phyloP scores from a whole-genome alignment of 208 protist species.

The Histomonas meleagridis region DNA sequence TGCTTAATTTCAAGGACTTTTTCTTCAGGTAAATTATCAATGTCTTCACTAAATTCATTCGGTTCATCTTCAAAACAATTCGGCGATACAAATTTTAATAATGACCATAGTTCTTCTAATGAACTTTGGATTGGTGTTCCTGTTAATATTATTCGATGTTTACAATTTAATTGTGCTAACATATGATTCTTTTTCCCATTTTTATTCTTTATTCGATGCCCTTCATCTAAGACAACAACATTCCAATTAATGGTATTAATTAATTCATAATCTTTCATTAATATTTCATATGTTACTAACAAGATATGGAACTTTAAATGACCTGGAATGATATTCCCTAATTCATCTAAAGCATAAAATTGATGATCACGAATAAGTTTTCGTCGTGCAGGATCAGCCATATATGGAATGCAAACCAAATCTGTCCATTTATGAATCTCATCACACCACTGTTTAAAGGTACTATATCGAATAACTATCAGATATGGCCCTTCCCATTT shows the following conservation, averaged over 20 bases:
- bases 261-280: not conserved
- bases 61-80: constrained; percentile 56
- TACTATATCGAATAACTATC: not conserved
- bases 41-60: constrained; percentile 42
- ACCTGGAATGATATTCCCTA: not conserved
- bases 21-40: not conserved
- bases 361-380: not conserved
- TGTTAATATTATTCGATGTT: constrained; percentile 40
- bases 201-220: constrained; percentile 52
- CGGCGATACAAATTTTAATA: constrained; percentile 68
- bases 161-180: not conserved
- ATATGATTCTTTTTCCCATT: constrained; percentile 35
- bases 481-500: constrained; percentile 32
- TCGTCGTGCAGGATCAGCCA: not conserved
- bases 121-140: constrained; percentile 62
- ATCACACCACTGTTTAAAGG: constrained; percentile 29
- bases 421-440: constrained; percentile 39
- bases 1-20: not conserved
- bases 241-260: constrained; percentile 52
- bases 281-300: not conserved
- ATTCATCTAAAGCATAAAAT: not conserved
- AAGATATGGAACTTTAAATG: constrained; percentile 28
- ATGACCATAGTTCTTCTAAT: constrained; percentile 60
- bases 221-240: constrained; percentile 65
- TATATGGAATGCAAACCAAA: constrained; percentile 27